Evolutionary conservation across 1,284 basidiomycete genomes (phyloP), one percentile per base, ranked within the genome.

Genomic region (Tremellales sp.): DNA sequence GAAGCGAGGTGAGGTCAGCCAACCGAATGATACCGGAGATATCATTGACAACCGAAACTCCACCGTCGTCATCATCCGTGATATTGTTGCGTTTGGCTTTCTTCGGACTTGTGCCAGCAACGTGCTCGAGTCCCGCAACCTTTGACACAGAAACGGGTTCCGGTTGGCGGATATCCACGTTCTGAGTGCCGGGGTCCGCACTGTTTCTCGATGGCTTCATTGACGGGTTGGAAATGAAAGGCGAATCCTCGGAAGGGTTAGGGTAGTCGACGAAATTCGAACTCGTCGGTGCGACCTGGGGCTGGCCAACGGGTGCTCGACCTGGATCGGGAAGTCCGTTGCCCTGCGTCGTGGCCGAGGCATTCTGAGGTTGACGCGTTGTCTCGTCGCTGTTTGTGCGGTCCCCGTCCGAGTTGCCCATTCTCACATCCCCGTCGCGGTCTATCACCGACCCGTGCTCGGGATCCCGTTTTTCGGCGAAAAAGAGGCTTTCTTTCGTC

Each of bases 21-120:
- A 68, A 47, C 7, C 60, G 51, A 3, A 68, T 56, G 38, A 68
- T 68, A 12, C 60, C 60, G 22, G 58, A 49, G 24, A 65, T 58
- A 42, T 66, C 63, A 25, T 57, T 48, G 29, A 65, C 45, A 14
- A 68, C 39, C 4, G 53, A 37, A 12, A 40, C 45, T 5, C 57
- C 40, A 3, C 62, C 61, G 12, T 51, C 40, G 2, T 65, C 63
- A 47, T 66, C 58, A n/a, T n/a, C n/a, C n/a, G n/a, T n/a, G n/a
- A n/a, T n/a, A n/a, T n/a, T n/a, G n/a, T n/a, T n/a, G n/a, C 7
- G 32, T 19, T 16, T 44, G 32, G 8, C 50, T 29, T 21, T 53
- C 50, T 3, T 43, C 53, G 13, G 45, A 34, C 25, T 40, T 29
- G 25, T 36, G 24, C 36, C 32, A 22, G 18, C 50, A n/a, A n/a